Conservation (phyloP, 768 basidiomycete genomes). For the Leccinum truebloodii region DNA sequence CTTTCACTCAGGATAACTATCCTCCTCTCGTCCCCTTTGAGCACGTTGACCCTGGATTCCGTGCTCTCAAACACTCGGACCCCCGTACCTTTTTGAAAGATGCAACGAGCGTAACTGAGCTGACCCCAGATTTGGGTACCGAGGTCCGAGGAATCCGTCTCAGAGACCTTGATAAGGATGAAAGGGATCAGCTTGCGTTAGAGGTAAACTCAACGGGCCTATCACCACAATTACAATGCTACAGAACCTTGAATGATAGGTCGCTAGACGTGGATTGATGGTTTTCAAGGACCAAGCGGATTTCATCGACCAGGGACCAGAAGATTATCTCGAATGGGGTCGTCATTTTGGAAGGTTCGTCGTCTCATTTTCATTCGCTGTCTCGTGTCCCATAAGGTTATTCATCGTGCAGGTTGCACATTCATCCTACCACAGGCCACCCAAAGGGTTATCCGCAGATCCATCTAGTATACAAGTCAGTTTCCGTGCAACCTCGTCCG, state of each 20-base stretch:
- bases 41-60: slow-evolving; percentile 73
- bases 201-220: slow-evolving; percentile 43
- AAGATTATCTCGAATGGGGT: slow-evolving; percentile 72
- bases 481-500: neutral
- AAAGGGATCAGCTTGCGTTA: slow-evolving; percentile 70
- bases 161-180: slow-evolving; percentile 54
- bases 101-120: slow-evolving; percentile 46
- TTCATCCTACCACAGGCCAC: slow-evolving; percentile 82
- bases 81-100: slow-evolving; percentile 67
- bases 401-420: slow-evolving; percentile 53
- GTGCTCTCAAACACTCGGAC: slow-evolving; percentile 65
- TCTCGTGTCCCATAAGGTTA: neutral
- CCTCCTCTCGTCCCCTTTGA: slow-evolving; percentile 72
- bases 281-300: slow-evolving; percentile 78
- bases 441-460: slow-evolving; percentile 72
- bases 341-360: slow-evolving; percentile 62
- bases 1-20: slow-evolving; percentile 59
- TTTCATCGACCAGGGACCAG: slow-evolving; percentile 70
- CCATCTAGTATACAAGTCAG: slow-evolving; percentile 75
- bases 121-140: slow-evolving; percentile 34
- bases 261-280: slow-evolving; percentile 68
- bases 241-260: slow-evolving; percentile 38
- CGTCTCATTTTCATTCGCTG: neutral
- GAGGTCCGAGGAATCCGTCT: slow-evolving; percentile 75
- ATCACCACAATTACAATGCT: slow-evolving; percentile 8